Evolutionary conservation across 78 protist genomes (phyloP), one percentile per base, ranked within the genome.

Genomic region (Dictyostelium purpureum): DNA sequence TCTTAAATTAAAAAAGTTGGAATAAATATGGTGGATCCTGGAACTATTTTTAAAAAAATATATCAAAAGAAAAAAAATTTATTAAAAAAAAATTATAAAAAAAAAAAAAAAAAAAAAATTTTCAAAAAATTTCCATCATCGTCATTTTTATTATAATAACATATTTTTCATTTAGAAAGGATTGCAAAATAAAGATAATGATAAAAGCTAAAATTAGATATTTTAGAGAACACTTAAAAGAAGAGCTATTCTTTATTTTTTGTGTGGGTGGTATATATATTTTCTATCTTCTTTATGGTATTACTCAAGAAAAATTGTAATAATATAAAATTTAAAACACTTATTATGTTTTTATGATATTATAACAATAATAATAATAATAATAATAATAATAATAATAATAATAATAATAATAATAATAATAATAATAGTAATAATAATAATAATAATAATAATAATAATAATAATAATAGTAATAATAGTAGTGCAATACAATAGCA

Each of bases 181-280:
- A 40, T 63, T 21, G 4, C 19, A 16, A 52, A n/a, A 28, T 33
- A n/a, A 42, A 59, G 43, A 5, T 18, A 28, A 49, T 31, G 1
- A 74, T 11, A 74, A 28, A 51, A 28, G 51, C 26, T 18, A 49
- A 51, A 49, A 51, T 33, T 19, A 51, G 51, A 74, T 51, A 28
- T 31, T 37, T 18, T 33, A 28, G 16, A 16, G 26, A 47, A 18
- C 54, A 52, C 31, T 52, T 65, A 24, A 28, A 51, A 79, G 49
- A 24, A 24, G 90, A 83, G n/a, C 6, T 71, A 10, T 26, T 70
- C 16, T 83, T 83, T 61, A 19, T 83, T 56, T 57, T 71, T 31
- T 83, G 90, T 43, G 90, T 83, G 12, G 67, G 52, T 43, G 90
- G 90, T 14, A 83, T 83, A 40, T 83, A 83, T 71, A 49, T 83